phyloP scores from a whole-genome alignment of 768 basidiomycete genomes.

The Serendipita sp. region DNA sequence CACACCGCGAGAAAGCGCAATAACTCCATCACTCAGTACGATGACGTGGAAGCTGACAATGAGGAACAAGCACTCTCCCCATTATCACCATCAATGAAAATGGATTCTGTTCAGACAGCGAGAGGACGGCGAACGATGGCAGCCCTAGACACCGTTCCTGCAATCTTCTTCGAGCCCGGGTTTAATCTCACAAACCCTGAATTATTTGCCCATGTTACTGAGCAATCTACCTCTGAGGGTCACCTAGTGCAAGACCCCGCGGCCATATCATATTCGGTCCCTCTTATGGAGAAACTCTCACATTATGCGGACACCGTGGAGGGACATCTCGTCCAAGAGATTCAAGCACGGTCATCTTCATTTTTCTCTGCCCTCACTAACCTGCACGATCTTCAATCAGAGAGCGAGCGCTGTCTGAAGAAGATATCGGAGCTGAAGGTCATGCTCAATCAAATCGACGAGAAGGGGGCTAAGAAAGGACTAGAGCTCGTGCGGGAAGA shows the following conservation, averaged over 20 bases:
- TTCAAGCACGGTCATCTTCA: slow-evolving; percentile 73
- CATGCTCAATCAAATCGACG: slow-evolving; percentile 60
- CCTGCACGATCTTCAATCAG: slow-evolving; percentile 78
- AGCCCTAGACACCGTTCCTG: slow-evolving; percentile 56
- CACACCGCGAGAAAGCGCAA: background rate
- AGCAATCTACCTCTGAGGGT: slow-evolving; percentile 21
- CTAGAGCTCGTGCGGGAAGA: slow-evolving; percentile 55
- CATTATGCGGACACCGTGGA: slow-evolving; percentile 88
- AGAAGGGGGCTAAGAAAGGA: slow-evolving; percentile 60
- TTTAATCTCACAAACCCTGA: slow-evolving; percentile 73
- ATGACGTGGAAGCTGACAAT: background rate
- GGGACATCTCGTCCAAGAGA: slow-evolving; percentile 84
- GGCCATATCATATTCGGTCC: slow-evolving; percentile 47
- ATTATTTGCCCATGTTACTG: slow-evolving; percentile 64
- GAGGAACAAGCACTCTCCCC: background rate
- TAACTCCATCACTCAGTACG: background rate
- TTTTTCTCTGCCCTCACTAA: slow-evolving; percentile 96
- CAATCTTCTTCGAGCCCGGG: slow-evolving; percentile 56
- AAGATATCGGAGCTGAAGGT: slow-evolving; percentile 57
- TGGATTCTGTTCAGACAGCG: slow-evolving; percentile 12
- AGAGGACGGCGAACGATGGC: slow-evolving; percentile 31
- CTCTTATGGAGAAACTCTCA: slow-evolving; percentile 76
- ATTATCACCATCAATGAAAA: background rate
- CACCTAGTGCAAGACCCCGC: slow-evolving; percentile 33
- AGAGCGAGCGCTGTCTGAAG: slow-evolving; percentile 66